These are phyloP conservation scores for Curvularia hawaiiensis DNA, from an alignment of 2,329 filamentous ascomycete genomes.

Conservation along the genomic window DNA sequence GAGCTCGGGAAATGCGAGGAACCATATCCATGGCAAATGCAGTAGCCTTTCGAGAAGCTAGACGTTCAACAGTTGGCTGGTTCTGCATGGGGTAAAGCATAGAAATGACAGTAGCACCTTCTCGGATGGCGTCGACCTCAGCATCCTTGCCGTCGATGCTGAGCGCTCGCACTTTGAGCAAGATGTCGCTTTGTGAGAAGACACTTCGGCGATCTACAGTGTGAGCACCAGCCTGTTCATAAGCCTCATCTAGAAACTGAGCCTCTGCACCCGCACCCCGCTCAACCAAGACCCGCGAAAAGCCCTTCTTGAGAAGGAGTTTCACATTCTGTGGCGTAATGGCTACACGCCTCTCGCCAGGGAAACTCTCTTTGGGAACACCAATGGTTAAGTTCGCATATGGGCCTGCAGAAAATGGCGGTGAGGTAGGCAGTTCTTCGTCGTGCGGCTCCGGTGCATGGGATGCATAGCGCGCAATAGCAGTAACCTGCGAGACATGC, in stretches of 20 bases:
- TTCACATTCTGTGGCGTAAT: conserved; percentile 84
- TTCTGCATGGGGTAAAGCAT: conserved; percentile 86
- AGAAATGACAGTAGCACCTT: conserved; percentile 77
- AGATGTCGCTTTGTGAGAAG: conserved; percentile 76
- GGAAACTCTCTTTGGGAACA: conserved; percentile 78
- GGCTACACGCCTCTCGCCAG: conserved; percentile 80
- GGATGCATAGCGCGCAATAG: conserved; percentile 40
- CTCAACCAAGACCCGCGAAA: conserved; percentile 76
- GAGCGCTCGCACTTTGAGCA: conserved; percentile 83
- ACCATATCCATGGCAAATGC: conserved; percentile 93
- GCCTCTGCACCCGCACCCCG: conserved; percentile 78
- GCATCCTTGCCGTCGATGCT: conserved; percentile 61
- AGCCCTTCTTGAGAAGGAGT: conserved; percentile 84
- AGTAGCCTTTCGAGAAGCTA: conserved; percentile 73
- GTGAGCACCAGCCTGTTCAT: conserved; percentile 77
- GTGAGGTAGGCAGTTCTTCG: conserved; percentile 43
- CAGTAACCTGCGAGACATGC: conserved; percentile 32
- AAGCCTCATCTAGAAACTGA: conserved; percentile 78
- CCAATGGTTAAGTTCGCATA: conserved; percentile 78
- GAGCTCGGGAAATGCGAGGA: conserved; percentile 84
- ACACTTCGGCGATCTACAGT: conserved; percentile 72
- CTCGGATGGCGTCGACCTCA: conserved; percentile 71
- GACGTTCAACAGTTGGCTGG: conserved; percentile 72
- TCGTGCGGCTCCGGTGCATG: conserved; percentile 42
- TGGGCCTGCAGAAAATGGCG: conserved; percentile 54